Evolutionary conservation across 768 basidiomycete genomes (phyloP).

Genomic region (Rhizopogon rudus): DNA sequence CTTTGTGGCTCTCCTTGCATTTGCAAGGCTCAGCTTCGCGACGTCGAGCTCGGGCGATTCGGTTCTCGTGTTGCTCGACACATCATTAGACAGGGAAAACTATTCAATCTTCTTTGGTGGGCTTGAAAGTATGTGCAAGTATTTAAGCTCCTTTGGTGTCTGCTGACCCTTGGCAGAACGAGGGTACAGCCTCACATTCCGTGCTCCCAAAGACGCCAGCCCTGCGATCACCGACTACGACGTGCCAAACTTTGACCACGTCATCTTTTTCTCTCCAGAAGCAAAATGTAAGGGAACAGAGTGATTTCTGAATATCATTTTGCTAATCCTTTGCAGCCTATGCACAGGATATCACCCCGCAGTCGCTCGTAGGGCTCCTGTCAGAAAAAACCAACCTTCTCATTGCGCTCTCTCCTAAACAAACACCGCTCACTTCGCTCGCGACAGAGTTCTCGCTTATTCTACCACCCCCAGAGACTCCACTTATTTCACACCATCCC

Average conservation of each 20-base stretch:
- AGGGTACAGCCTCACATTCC: conserved; percentile 86
- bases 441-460: conserved; percentile 91
- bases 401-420: conserved; percentile 71
- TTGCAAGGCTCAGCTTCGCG: conserved; percentile 32
- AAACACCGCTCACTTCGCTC: conserved; percentile 68
- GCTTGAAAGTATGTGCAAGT: conserved; percentile 53
- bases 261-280: conserved; percentile 82
- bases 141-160: not conserved
- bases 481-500: conserved; percentile 83
- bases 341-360: conserved; percentile 74
- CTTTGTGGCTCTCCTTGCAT: conserved; percentile 23
- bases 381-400: conserved; percentile 77
- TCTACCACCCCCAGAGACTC: conserved; percentile 78
- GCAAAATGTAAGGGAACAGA: conserved; percentile 59
- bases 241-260: conserved; percentile 73
- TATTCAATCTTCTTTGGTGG: conserved; percentile 83
- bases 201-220: conserved; percentile 68
- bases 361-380: conserved; percentile 70
- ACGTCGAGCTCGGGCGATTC: conserved; percentile 79
- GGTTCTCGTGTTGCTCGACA: conserved; percentile 83
- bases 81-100: conserved; percentile 53
- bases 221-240: conserved; percentile 68
- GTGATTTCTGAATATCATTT: not conserved
- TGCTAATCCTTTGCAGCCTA: conserved; percentile 39
- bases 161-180: conserved; percentile 41